phyloP scores from a whole-genome alignment of 2,329 filamentous ascomycete genomes.

The Pseudonectria foliicola region DNA sequence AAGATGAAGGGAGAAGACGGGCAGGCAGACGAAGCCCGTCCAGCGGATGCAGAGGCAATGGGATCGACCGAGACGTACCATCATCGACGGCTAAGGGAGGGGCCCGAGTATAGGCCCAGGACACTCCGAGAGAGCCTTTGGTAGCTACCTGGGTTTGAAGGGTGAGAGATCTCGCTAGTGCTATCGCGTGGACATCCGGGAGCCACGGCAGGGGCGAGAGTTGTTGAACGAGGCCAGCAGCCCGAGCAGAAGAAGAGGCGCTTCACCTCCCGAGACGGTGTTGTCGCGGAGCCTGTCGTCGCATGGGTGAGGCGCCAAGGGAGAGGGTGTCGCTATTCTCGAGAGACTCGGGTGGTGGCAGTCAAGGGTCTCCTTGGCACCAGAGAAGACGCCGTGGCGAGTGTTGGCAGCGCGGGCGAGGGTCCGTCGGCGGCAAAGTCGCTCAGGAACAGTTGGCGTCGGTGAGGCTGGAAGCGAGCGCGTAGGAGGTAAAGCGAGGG shows the following conservation, averaged over 20 bases:
- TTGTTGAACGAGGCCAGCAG: slow-evolving; percentile 12
- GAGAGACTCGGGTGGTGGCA: slow-evolving; percentile 15
- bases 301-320: slow-evolving; percentile 24
- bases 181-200: slow-evolving; percentile 23
- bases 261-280: slow-evolving; percentile 27
- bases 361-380: slow-evolving; percentile 18
- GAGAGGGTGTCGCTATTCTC: slow-evolving; percentile 11
- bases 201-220: slow-evolving; percentile 20
- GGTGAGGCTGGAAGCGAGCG: not conserved
- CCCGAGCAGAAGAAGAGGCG: slow-evolving; percentile 19
- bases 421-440: not conserved
- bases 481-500: too few relatives aligned
- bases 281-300: slow-evolving; percentile 26
- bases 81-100: slow-evolving; percentile 36
- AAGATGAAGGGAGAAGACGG: not conserved
- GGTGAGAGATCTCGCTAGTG: slow-evolving; percentile 9
- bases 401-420: too few relatives aligned
- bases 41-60: not conserved
- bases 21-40: not conserved
- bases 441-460: slow-evolving; percentile 2
- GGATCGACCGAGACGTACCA: slow-evolving; percentile 33
- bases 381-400: slow-evolving; percentile 6
- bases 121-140: slow-evolving; percentile 24
- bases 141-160: slow-evolving; percentile 15
- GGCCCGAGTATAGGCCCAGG: slow-evolving; percentile 31